Evolutionary conservation across 2,329 filamentous ascomycete genomes (phyloP).

Genomic region (Pseudogymnoascus sp.): DNA sequence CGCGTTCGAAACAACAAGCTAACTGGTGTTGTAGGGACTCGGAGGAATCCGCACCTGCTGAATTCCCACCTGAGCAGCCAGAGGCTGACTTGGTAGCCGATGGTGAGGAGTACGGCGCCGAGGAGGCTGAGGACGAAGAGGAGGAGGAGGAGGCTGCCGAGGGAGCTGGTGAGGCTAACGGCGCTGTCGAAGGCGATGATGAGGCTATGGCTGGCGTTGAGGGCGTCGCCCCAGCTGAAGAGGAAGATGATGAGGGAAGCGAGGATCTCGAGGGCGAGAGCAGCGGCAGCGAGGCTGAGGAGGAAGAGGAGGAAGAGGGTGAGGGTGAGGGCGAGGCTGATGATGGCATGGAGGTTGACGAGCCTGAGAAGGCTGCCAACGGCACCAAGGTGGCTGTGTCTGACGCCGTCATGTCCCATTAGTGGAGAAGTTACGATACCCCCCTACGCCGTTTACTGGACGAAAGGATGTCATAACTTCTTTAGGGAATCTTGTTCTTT

Average conservation of each 20-base stretch:
- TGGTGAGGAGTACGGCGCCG: constrained; percentile 83
- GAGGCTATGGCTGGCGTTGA: constrained; percentile 70
- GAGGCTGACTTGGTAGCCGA: constrained; percentile 84
- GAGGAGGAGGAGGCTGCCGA: constrained; percentile 53
- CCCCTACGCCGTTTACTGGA: not conserved
- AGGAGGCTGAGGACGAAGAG: constrained; percentile 72
- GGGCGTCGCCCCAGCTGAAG: constrained; percentile 40
- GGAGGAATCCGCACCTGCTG: constrained; percentile 90
- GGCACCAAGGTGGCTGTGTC: constrained; percentile 14
- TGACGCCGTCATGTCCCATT: constrained; percentile 29
- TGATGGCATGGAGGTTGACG: constrained; percentile 46
- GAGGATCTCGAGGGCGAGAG: constrained; percentile 75
- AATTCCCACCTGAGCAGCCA: constrained; percentile 95
- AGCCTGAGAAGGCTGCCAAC: constrained; percentile 25
- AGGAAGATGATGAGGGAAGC: constrained; percentile 66
- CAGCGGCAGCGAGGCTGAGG: constrained; percentile 63
- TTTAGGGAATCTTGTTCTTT: constrained; percentile 4
- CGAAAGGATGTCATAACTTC: not conserved
- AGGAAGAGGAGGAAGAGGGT: constrained; percentile 55
- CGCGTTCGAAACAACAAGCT: not conserved
- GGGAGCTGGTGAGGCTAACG: constrained; percentile 38
- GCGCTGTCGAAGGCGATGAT: constrained; percentile 51
- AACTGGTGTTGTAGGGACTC: constrained; percentile 64
- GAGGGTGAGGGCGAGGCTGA: constrained; percentile 36
- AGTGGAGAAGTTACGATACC: constrained; percentile 3